A percentile compares a stretch with the other conserved stretches of the same genome.
Conservation (phyloP, 1,284 basidiomycete genomes). For the Moesziomyces sp. region DNA sequence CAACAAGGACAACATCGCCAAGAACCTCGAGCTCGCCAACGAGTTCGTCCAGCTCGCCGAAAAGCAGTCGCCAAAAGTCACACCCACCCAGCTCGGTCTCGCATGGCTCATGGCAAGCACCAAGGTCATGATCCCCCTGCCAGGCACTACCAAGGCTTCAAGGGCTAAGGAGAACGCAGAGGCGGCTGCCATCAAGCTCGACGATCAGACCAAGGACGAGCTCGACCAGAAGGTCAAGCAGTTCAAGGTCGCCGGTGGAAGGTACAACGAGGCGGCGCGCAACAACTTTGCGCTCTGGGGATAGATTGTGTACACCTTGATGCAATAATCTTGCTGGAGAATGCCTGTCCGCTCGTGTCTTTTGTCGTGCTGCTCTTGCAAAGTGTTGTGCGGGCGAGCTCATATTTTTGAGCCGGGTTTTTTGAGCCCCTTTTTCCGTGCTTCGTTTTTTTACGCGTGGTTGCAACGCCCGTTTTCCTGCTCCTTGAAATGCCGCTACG, state of each 20-base stretch:
- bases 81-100: conserved; percentile 73
- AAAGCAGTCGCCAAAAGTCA: conserved; percentile 63
- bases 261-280: conserved; percentile 30
- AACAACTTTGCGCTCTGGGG: conserved; percentile 27
- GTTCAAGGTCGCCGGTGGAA: conserved; percentile 34
- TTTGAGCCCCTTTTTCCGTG: no score
- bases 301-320: background rate
- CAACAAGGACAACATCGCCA: conserved; percentile 73
- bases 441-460: no score
- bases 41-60: conserved; percentile 66
- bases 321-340: no score
- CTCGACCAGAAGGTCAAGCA: conserved; percentile 42
- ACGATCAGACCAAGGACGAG: conserved; percentile 49
- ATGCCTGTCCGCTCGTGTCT: no score
- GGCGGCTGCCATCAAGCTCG: conserved; percentile 53
- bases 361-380: background rate
- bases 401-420: no score
- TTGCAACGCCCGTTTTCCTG: no score
- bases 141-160: conserved; percentile 69
- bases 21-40: conserved; percentile 73
- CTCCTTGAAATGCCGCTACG: no score
- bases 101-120: conserved; percentile 74
- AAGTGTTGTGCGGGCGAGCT: no score
- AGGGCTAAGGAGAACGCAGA: conserved; percentile 64
- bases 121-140: conserved; percentile 72